Evolutionary conservation across 129 eudicot genomes (phyloP), one percentile per base, ranked within the genome.

Genomic region (Flaveria robusta): DNA sequence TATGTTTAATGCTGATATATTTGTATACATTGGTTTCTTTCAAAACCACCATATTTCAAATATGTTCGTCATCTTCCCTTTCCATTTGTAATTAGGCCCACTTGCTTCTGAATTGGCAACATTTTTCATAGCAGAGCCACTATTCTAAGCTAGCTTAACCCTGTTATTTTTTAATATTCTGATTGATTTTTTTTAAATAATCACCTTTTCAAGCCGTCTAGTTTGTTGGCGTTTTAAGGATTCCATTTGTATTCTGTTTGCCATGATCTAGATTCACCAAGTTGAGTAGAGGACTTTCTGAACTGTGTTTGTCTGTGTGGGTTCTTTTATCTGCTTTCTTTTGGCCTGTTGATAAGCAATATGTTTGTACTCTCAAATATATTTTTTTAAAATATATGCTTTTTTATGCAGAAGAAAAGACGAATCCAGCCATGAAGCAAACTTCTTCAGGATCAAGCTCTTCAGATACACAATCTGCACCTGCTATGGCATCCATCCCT

Each of bases 401-500:
- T 58, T 64, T 52, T 24, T 31, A 27, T 72, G 74, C 81, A 91
- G 90, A 83, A 51, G 87, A 81, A 55, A 86, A 83, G 74, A 18
- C 74, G 18, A 42, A 22, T 68, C 76, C 77, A 24, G 76, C 86
- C 46, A 70, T 49, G 71, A 59, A 74, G 47, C 78, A 83, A 70
- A 71, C 51, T 41, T 15, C 85, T 31, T 52, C 96, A 5, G 87
- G 60, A 50, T 68, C 96, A 59, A 75, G 83, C 77, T 70, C 89
- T 1, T 81, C 75, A 31, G 85, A 74, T 70, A 64, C 75, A 74
- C 46, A 74, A 67, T 5, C 81, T 46, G 49, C 43, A 23, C 82
- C 81, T 15, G 13, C 90, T 41, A 60, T 60, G 66, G 1, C 66
- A 18, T 24, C 39, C 66, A 80, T 79, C 54, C 75, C 91, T 19